Evolutionary conservation across 2,329 filamentous ascomycete genomes (phyloP).

Genomic region (Oidium heveae): DNA sequence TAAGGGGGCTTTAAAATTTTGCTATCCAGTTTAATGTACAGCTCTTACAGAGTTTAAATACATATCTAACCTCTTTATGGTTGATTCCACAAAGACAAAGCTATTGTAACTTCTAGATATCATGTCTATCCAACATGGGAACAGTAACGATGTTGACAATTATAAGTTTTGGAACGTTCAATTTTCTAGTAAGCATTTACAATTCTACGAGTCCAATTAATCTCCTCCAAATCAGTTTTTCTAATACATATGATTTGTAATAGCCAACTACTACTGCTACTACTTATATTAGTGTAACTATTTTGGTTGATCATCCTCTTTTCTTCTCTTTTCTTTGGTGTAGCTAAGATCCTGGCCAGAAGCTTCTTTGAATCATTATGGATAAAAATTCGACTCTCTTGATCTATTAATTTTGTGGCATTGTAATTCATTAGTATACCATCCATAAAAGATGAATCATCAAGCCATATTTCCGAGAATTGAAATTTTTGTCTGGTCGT

Average conservation of each 20-base stretch:
- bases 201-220: constrained; percentile 24
- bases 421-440: constrained; percentile 22
- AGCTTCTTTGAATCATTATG: constrained; percentile 8
- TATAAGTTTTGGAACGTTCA: no score
- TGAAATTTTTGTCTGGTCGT: constrained; percentile 32
- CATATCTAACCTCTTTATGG: no score
- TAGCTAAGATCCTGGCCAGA: constrained; percentile 23
- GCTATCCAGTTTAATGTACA: no score
- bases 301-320: no score
- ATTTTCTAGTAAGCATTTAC: constrained; percentile 7
- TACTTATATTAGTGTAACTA: background rate
- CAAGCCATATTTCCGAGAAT: constrained; percentile 36
- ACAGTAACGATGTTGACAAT: no score
- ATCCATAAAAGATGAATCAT: constrained; percentile 27
- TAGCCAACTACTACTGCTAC: constrained; percentile 15
- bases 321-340: constrained; percentile 18
- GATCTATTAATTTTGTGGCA: constrained; percentile 19
- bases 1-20: no score
- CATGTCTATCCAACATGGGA: no score
- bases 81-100: no score
- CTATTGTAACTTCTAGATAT: no score
- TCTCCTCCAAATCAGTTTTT: constrained; percentile 26
- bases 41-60: no score
- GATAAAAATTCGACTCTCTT: constrained; percentile 21
- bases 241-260: constrained; percentile 24